These are phyloP conservation scores for Fonsecaea multimorphosa DNA, from an alignment of 2,329 filamentous ascomycete species.

Conservation along the genomic window DNA sequence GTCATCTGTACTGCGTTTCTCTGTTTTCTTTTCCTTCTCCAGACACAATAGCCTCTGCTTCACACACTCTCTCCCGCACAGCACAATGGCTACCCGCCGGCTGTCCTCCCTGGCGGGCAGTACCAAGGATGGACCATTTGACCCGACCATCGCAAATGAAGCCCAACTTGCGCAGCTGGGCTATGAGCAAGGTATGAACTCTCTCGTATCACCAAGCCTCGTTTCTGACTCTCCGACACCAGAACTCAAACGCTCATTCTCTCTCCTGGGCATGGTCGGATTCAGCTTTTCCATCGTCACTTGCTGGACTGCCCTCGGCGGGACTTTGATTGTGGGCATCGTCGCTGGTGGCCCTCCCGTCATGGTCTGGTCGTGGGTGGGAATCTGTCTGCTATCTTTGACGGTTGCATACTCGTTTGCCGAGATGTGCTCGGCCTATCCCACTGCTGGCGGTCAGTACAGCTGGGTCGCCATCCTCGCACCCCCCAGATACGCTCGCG, in stretches of 20 bases:
- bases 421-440: slow-evolving; percentile 57
- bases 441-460: slow-evolving; percentile 56
- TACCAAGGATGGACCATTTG: slow-evolving; percentile 23
- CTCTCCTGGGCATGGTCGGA: slow-evolving; percentile 63
- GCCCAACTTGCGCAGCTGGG: slow-evolving; percentile 47
- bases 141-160: slow-evolving; percentile 42
- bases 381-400: slow-evolving; percentile 58
- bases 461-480: slow-evolving; percentile 60
- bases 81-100: slow-evolving; percentile 22
- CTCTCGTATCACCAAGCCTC: neutral
- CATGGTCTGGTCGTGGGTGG: slow-evolving; percentile 65
- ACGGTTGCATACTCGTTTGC: slow-evolving; percentile 65
- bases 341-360: slow-evolving; percentile 63
- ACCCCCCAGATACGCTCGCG: slow-evolving; percentile 54
- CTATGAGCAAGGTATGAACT: slow-evolving; percentile 47
- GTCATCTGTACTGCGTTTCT: neutral
- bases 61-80: neutral
- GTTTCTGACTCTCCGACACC: slow-evolving; percentile 38
- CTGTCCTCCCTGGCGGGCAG: slow-evolving; percentile 31
- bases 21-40: neutral
- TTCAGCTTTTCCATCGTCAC: slow-evolving; percentile 66
- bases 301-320: slow-evolving; percentile 63
- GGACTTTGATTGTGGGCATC: slow-evolving; percentile 63
- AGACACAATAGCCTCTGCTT: neutral
- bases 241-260: slow-evolving; percentile 63